A percentile compares a stretch with the other conserved stretches of the same genome.
phyloP scores from a whole-genome alignment of 2,329 filamentous ascomycete genomes.

The Exophiala sp. region DNA sequence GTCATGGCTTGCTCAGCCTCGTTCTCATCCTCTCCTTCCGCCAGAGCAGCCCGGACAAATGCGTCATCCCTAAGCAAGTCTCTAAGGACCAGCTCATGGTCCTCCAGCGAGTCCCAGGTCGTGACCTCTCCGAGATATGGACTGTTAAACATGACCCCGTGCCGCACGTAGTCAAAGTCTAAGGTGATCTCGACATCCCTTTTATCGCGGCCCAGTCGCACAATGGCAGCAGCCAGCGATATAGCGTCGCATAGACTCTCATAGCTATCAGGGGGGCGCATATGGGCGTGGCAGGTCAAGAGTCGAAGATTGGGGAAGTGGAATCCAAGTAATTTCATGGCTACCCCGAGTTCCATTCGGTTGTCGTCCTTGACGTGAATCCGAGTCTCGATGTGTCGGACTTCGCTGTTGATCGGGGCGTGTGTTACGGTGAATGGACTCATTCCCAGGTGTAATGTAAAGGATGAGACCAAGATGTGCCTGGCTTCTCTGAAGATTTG shows the following conservation, averaged over 20 bases:
- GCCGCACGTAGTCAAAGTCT: conserved; percentile 11
- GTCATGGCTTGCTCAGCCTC: conserved; percentile 7
- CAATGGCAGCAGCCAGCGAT: conserved; percentile 9
- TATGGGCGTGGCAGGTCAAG: conserved; percentile 13
- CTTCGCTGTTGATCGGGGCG: conserved; percentile 1
- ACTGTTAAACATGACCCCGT: conserved; percentile 12
- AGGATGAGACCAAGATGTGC: conserved; percentile 3
- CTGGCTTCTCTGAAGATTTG: conserved; percentile 16
- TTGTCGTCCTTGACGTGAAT: conserved; percentile 18
- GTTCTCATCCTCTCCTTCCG: conserved; percentile 1
- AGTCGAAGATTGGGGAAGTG: conserved; percentile 7
- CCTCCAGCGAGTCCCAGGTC: conserved; percentile 11
- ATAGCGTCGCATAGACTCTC: conserved; percentile 9
- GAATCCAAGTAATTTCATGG: conserved; percentile 2
- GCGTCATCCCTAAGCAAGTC: conserved; percentile 18
- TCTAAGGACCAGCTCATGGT: conserved; percentile 15
- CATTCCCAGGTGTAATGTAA: conserved; percentile 7
- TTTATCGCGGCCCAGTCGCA: conserved; percentile 4
- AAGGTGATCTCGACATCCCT: conserved; percentile 4
- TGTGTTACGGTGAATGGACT: background rate
- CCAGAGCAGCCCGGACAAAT: conserved; percentile 10
- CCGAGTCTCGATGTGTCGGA: conserved; percentile 8
- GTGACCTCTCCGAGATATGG: conserved; percentile 13
- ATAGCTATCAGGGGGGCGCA: conserved; percentile 16
- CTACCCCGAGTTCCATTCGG: conserved; percentile 1